phyloP scores from a whole-genome alignment of 108 stramenopile genomes.

The Conticribra guillardii region DNA sequence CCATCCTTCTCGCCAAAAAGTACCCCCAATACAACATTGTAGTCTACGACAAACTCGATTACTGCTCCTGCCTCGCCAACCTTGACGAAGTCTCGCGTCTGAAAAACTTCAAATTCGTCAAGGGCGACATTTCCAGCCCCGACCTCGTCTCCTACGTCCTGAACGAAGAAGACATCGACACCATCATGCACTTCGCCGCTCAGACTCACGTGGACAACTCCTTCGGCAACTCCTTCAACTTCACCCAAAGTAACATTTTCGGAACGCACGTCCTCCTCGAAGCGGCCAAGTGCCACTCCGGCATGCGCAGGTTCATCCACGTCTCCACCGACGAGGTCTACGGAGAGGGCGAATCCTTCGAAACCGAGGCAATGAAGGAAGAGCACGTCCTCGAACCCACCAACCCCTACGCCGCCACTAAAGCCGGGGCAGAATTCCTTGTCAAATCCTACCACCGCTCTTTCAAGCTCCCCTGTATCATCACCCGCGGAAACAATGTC shows the following conservation, averaged over 20 bases:
- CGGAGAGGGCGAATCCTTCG: constrained; percentile 95
- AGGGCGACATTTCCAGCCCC: constrained; percentile 94
- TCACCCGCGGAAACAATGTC: constrained; percentile 99
- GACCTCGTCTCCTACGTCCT: constrained; percentile 96
- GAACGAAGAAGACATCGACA: constrained; percentile 93
- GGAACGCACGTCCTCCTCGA: constrained; percentile 99
- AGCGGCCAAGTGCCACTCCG: constrained; percentile 87
- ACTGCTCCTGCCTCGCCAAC: constrained; percentile 97
- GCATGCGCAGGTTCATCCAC: constrained; percentile 94
- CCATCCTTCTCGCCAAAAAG: constrained; percentile 94
- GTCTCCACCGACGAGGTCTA: constrained; percentile 99
- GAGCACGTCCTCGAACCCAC: constrained; percentile 97
- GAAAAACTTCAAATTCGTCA: constrained; percentile 97
- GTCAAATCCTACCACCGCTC: constrained; percentile 94
- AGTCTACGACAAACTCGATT: constrained; percentile 96
- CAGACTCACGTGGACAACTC: constrained; percentile 99
- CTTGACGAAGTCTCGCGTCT: constrained; percentile 80
- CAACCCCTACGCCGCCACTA: constrained; percentile 99
- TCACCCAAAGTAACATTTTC: constrained; percentile 97
- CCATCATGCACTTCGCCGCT: constrained; percentile 99
- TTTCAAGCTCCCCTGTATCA: constrained; percentile 93
- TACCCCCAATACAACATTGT: constrained; percentile 97
- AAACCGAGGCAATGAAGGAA: constrained; percentile 96
- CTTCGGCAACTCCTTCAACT: constrained; percentile 99
- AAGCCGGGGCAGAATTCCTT: constrained; percentile 98